phyloP scores from a whole-genome alignment of 2,329 filamentous ascomycete species.

The Endoconidiophora polonica region DNA sequence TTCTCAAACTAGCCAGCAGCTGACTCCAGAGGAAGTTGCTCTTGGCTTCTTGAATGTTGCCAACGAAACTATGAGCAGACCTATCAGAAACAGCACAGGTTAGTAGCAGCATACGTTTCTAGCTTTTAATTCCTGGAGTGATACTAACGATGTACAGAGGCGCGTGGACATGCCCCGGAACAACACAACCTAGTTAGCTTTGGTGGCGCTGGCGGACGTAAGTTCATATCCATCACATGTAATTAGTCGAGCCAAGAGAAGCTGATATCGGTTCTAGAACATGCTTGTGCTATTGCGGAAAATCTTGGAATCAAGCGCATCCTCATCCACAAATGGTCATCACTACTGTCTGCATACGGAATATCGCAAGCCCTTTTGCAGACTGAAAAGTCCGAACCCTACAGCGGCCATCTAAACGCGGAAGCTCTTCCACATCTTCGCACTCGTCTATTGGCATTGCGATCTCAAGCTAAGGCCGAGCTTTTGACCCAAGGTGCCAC shows the following conservation, averaged over 20 bases:
- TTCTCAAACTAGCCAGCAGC: conserved; percentile 18
- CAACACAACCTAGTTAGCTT: conserved; percentile 23
- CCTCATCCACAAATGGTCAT: conserved; percentile 29
- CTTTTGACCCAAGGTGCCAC: conserved; percentile 25
- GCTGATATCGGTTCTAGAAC: conserved; percentile 22
- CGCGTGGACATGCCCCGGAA: conserved; percentile 21
- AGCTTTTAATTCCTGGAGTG: conserved; percentile 58
- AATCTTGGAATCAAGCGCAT: conserved; percentile 27
- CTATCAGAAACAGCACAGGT: conserved; percentile 52
- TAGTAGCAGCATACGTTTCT: conserved; percentile 25
- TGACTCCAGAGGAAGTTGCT: conserved; percentile 28
- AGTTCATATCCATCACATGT: background rate
- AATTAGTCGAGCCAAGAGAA: background rate
- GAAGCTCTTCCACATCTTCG: conserved; percentile 13
- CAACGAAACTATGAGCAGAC: conserved; percentile 60
- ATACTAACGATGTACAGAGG: conserved; percentile 40
- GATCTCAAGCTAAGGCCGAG: background rate
- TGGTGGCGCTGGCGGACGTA: conserved; percentile 16
- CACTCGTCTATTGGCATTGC: conserved; percentile 26
- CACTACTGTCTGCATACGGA: conserved; percentile 29
- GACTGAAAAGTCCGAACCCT: conserved; percentile 24
- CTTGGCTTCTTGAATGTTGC: conserved; percentile 60
- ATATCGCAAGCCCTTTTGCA: conserved; percentile 30
- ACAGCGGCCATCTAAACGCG: conserved; percentile 16
- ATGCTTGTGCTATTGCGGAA: conserved; percentile 26